Evolutionary conservation across 2,329 filamentous ascomycete species (phyloP).

Genomic region (Pleomassaria siparia): DNA sequence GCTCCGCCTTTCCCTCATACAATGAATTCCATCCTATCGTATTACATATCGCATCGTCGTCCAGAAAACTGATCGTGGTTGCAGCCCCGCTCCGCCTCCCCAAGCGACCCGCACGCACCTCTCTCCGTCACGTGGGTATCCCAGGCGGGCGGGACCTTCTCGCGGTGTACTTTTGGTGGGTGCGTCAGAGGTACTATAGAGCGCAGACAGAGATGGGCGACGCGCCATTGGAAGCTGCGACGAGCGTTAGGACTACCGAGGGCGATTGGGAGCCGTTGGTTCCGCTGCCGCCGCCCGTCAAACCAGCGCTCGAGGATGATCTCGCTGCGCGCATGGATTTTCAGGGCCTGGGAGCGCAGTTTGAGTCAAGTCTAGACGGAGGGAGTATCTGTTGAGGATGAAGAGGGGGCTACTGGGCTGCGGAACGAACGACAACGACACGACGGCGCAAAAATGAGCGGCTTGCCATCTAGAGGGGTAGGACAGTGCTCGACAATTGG

Average conservation of each 20-base stretch:
- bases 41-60: neutral
- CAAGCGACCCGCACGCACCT: constrained; percentile 15
- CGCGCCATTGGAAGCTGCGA: neutral
- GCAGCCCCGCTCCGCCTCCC: constrained; percentile 9
- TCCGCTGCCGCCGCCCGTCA: neutral
- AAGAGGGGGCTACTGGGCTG: too few relatives aligned
- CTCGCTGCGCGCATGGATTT: too few relatives aligned
- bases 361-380: too few relatives aligned
- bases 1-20: neutral
- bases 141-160: constrained; percentile 23
- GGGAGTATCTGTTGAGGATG: too few relatives aligned
- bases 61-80: neutral
- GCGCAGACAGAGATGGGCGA: constrained; percentile 1
- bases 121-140: constrained; percentile 22
- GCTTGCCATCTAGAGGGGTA: too few relatives aligned
- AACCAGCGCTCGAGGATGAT: neutral
- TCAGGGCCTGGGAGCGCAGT: too few relatives aligned
- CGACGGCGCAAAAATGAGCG: too few relatives aligned
- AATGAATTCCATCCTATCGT: neutral
- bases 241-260: constrained; percentile 5
- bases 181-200: constrained; percentile 15
- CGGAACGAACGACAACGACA: too few relatives aligned
- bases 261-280: constrained; percentile 6
- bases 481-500: too few relatives aligned
- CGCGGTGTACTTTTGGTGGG: constrained; percentile 26